Evolutionary conservation across 2,329 filamentous ascomycete species (phyloP), one percentile per base, ranked within the genome.

Genomic region (Fusarium drepaniforme): DNA sequence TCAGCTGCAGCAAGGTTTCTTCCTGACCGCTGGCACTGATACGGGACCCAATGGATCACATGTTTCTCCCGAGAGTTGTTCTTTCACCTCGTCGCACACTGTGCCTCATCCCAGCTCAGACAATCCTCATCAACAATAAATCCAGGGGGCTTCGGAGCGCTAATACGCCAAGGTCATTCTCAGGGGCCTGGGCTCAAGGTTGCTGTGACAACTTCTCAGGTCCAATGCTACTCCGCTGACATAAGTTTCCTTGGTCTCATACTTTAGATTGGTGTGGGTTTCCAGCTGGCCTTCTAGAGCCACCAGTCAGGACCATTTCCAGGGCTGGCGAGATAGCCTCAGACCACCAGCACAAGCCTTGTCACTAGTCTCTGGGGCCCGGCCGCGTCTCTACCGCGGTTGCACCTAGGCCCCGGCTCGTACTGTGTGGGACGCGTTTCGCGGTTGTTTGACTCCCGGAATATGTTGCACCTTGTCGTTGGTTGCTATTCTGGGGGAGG

Each of bases 141-240:
- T 57, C 38, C 51, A 56, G 37, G 67, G 33, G 46, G n/a, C 51
- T 33, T 44, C 37, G 64, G 58, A 64, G 49, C 59, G 61, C 67
- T 69, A 66, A 71, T 66, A 53, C 64, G 68, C 73, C 76, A 77
- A 73, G 73, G 38, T 30, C 33, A 40, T 40, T 51, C 46, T 71
- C 71, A 77, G 71, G 73, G 71, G 73, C 69, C 67, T 64, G 35
- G 67, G 62, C 60, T 66, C 30, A 13, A 15, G 53, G 79, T 81
- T 80, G 75, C 78, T 70, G 70, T 72, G 75, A 75, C 79, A 76
- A 81, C 79, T 60, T 8, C 23, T 57, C 25, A 70, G 30, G 66
- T 56, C 74, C 72, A 70, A 61, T 67, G 58, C 51, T 44, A 40
- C 51, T 56, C 67, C 59, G 69, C 75, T 73, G 67, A 75, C 60